Base-by-base conservation (phyloP, 495 filamentous ascomycete genomes). In the Neurospora sp. region DNA sequence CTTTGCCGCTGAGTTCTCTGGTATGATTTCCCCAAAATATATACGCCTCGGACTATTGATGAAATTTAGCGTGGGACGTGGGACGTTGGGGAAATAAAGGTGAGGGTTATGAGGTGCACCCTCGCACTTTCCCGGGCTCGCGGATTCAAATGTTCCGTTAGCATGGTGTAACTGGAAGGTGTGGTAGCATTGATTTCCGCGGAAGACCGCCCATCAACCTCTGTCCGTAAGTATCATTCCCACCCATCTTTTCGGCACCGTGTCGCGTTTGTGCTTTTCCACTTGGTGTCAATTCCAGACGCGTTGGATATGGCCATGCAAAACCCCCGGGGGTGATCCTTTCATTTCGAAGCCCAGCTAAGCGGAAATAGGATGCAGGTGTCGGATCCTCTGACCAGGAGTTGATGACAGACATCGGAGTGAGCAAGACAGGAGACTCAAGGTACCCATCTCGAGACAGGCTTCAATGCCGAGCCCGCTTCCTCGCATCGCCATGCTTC, bases 401-500 rank as follows among this genome's bases (percentile, higher is more conserved):
- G 53, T 61, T 35, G 10, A 59, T 61, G 12, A 31, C 27, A 16
- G 53, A 65, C 7, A 8, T 35, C 14, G 27, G 22, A 35, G 53
- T 18, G 53, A 65, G 5, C 6, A 35, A 31, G 31, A 37, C 6
- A 9, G 14, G 22, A 37, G 53, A 18, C 44, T 18, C 12, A 11
- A n/a, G 14, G 22, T 18, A 39, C 16, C 44, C 10, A 16, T 68
- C 42, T 59, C 16, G 22, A 59, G 12, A 20, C 16, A 11, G 20
- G 35, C 27, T 59, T 75, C 70, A 71, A 41, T 76, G 77, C 53
- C 75, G 68, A 65, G 75, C 77, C 44, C 78, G 41, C 48, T 80
- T 80, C 38, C 77, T 72, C 5, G 80, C 76, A 40, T 81, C 79
- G 40, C 78, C 46, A 38, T 76, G 73, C 20, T 74, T 76, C 27